phyloP scores from a whole-genome alignment of 2,329 filamentous ascomycete genomes.

The Claviceps arundinis region DNA sequence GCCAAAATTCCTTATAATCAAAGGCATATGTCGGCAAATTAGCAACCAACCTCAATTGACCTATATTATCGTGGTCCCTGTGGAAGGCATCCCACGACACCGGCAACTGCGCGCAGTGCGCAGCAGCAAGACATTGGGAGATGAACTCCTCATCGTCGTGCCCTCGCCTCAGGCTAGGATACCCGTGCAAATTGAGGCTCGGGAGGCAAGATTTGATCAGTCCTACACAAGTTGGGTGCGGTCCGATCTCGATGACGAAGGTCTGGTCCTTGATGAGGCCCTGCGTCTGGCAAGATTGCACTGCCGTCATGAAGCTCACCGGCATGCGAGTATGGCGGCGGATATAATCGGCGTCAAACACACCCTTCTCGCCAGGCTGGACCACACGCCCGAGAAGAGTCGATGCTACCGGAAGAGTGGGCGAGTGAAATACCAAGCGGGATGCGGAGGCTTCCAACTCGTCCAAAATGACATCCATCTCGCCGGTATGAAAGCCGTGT shows the following conservation, averaged over 20 bases:
- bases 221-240: constrained; percentile 48
- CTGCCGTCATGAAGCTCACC: constrained; percentile 17
- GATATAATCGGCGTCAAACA: constrained; percentile 21
- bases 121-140: no score
- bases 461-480: constrained; percentile 28
- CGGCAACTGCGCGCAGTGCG: no score
- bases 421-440: not conserved
- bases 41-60: not conserved
- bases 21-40: no score
- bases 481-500: constrained; percentile 22
- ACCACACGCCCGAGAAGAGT: constrained; percentile 38
- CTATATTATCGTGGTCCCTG: no score
- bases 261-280: constrained; percentile 41
- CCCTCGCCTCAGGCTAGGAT: no score
- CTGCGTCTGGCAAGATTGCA: not conserved
- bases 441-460: constrained; percentile 26
- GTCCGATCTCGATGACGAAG: constrained; percentile 55
- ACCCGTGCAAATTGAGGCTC: no score
- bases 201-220: constrained; percentile 38
- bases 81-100: no score
- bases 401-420: constrained; percentile 2
- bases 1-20: no score
- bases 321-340: constrained; percentile 1
- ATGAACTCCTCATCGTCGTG: no score
- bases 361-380: not conserved